Evolutionary conservation across 2,329 filamentous ascomycete genomes (phyloP).

Genomic region (Botrytis galanthina): DNA sequence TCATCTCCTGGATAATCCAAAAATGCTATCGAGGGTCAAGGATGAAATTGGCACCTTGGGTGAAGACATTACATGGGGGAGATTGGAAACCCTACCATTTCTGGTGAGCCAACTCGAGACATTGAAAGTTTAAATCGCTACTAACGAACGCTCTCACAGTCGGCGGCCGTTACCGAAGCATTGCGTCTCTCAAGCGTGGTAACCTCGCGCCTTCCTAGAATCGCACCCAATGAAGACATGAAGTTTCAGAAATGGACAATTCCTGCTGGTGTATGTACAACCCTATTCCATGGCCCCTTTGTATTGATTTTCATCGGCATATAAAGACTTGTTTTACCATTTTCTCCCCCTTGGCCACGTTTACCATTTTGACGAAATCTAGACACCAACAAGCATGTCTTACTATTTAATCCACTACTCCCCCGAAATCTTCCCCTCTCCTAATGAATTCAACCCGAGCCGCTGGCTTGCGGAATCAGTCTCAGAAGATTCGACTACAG

Average conservation of each 20-base stretch:
- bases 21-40: constrained; percentile 36
- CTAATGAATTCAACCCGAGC: constrained; percentile 7
- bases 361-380: not conserved
- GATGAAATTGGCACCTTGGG: constrained; percentile 34
- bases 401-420: constrained; percentile 13
- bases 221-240: constrained; percentile 31
- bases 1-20: constrained; percentile 40
- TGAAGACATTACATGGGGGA: constrained; percentile 7
- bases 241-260: constrained; percentile 28
- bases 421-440: constrained; percentile 7
- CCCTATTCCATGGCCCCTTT: not conserved
- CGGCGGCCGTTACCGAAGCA: constrained; percentile 5
- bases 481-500: not conserved
- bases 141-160: not conserved
- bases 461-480: constrained; percentile 4
- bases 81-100: constrained; percentile 11
- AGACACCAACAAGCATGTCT: constrained; percentile 20
- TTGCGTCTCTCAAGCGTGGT: constrained; percentile 21
- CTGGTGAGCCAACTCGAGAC: not conserved
- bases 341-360: not conserved
- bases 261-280: constrained; percentile 30
- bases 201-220: constrained; percentile 34
- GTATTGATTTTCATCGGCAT: not conserved
- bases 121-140: not conserved
- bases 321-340: too few relatives aligned